These are phyloP conservation scores for Schizothecium vesticola DNA, from an alignment of 495 filamentous ascomycete genomes.

Conservation along the genomic window DNA sequence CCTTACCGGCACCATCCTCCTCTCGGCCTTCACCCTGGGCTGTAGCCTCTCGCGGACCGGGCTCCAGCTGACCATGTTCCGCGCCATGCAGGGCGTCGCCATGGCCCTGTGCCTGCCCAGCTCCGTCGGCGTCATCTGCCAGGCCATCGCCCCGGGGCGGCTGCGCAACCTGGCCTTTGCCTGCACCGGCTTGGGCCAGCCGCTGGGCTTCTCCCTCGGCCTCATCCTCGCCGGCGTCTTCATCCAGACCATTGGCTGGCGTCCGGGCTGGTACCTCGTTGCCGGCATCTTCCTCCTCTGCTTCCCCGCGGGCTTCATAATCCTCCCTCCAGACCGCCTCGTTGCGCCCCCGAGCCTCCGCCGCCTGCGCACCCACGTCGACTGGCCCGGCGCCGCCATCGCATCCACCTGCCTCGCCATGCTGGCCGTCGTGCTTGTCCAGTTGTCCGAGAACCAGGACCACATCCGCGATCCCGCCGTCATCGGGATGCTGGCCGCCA, in stretches of 20 bases:
- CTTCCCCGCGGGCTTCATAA: not conserved
- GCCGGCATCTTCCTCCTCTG: conserved; percentile 3
- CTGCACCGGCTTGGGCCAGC: conserved; percentile 44
- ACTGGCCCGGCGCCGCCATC: conserved; percentile 15
- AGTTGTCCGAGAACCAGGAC: no score
- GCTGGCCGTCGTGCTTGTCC: no score
- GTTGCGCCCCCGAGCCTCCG: not conserved
- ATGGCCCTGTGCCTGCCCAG: conserved; percentile 48
- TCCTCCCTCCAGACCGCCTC: not conserved
- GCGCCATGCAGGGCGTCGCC: conserved; percentile 46
- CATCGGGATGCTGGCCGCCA: no score
- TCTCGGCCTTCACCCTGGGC: conserved; percentile 39
- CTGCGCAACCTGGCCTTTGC: conserved; percentile 50
- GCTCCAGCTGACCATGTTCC: conserved; percentile 48
- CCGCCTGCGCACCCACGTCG: conserved; percentile 5
- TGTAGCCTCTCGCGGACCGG: conserved; percentile 40
- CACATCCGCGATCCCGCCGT: no score
- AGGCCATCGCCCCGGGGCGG: conserved; percentile 25
- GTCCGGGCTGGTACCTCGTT: conserved; percentile 15
- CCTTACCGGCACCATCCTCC: conserved; percentile 40
- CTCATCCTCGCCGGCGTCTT: conserved; percentile 52
- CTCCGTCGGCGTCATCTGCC: conserved; percentile 44
- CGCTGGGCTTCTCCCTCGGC: conserved; percentile 50
- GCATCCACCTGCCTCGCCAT: conserved; percentile 7
- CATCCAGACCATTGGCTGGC: conserved; percentile 25